Evolutionary conservation across 192 early-diverging fungal genomes (phyloP), one percentile per base, ranked within the genome.

Genomic region (Jimgerdemannia lactiflua): DNA sequence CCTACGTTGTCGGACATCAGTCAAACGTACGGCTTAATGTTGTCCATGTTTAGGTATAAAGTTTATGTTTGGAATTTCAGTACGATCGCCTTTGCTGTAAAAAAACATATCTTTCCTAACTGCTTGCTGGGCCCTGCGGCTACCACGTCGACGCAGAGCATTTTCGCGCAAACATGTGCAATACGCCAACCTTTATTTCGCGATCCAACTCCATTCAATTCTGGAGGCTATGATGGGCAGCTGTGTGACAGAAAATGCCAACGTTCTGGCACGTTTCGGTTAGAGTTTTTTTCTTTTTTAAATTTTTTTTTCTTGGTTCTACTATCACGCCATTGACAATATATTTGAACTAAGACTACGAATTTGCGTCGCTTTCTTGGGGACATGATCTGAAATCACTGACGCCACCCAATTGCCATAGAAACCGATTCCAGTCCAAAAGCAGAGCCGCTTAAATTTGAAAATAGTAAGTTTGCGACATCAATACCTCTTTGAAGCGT

Each of bases 141-240:
- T 29, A 29, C 29, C 29, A 59, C 14, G 49, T 59, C 49, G 14
- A 6, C 49, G 6, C 49, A 59, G 49, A 71, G 17, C 17, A 39
- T 7, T 71, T 7, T 19, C 44, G 4, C 70, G n/a, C 10, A 82
- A 77, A 42, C 43, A 66, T 41, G 67, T 79, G 17, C 77, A 78
- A 11, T 74, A 41, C 20, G 73, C 54, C 8, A 82, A 82, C 66
- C 20, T 82, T n/a, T 74, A 69, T 17, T 71, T 73, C 40, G 77
- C 81, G 3, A 67, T 79, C 4, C 81, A 82, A 67, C 42, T 82
- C 10, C 81, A 77, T 73, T 64, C 77, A 20, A 79, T 82, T 63
- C 72, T 82, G 11, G 81, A 82, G 65, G 78, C 77, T 39, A 79
- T 82, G 68, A 71, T 79, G 18, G 74, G 74, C 18, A 82, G 81